Conservation (phyloP, 169 alveolate species). For the Cyclospora cayetanensis region DNA sequence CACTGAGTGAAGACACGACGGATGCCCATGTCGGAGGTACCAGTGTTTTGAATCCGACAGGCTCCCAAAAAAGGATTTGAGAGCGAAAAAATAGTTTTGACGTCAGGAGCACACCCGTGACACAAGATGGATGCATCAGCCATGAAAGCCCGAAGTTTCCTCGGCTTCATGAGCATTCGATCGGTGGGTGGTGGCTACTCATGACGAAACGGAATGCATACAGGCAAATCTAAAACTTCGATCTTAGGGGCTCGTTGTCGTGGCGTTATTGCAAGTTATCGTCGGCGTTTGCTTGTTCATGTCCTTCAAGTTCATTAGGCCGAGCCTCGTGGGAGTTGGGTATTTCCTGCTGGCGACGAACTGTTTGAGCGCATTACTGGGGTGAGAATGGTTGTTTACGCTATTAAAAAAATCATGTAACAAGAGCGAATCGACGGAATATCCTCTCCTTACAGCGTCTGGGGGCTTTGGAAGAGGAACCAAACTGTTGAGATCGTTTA, state of each 20-base stretch:
- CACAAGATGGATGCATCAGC: not conserved
- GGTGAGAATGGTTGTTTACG: conserved; percentile 5
- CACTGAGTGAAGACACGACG: too few species aligned
- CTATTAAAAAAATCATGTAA: not conserved
- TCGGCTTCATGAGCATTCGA: conserved; percentile 61
- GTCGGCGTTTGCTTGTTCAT: conserved; percentile 37
- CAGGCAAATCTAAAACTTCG: not conserved
- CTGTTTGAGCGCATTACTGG: conserved; percentile 52
- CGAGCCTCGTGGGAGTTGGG: conserved; percentile 59
- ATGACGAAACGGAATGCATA: too few species aligned
- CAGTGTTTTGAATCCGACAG: too few species aligned
- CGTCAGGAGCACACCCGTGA: too few species aligned
- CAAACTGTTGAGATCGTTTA: conserved; percentile 52
- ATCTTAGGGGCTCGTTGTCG: conserved; percentile 50
- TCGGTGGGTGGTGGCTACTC: not conserved
- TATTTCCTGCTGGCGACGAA: conserved; percentile 46
- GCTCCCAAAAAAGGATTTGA: too few species aligned
- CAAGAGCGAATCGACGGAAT: not conserved
- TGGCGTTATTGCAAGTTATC: conserved; percentile 51
- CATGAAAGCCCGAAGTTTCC: conserved; percentile 60
- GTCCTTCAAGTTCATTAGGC: conserved; percentile 62
- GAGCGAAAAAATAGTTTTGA: too few species aligned
- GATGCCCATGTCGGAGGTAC: too few species aligned
- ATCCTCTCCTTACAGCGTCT: not conserved
- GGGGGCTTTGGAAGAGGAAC: conserved; percentile 65